Percentiles rank a stretch among this genome's conserved stretches.
Conservation (phyloP, 208 protist species). For the Blastocrithidia nonstop region DNA sequence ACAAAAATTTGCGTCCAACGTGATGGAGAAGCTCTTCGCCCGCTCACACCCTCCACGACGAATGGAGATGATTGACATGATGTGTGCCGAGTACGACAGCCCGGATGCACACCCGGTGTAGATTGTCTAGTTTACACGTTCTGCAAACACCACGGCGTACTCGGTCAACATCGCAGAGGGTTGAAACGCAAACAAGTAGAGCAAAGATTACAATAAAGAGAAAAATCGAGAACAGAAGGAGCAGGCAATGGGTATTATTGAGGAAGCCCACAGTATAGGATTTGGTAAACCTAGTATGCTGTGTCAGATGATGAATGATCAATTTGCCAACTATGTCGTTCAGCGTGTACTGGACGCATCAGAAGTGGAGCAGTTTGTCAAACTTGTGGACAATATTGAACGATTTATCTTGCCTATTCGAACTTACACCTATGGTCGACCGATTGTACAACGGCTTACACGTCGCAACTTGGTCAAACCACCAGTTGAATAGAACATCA, state of each 20-base stretch:
- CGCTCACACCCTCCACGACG: conserved; percentile 55
- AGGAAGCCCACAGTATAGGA: conserved; percentile 22
- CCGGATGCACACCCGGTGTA: conserved; percentile 25
- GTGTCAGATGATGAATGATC: conserved; percentile 92
- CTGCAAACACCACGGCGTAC: conserved; percentile 26
- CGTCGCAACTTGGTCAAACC: conserved; percentile 51
- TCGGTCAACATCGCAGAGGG: conserved; percentile 26
- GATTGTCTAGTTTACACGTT: conserved; percentile 44
- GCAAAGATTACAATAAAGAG: conserved; percentile 34
- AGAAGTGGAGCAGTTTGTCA: conserved; percentile 58
- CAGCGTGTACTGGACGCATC: conserved; percentile 92
- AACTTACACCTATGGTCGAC: conserved; percentile 91
- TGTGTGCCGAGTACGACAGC: conserved; percentile 39
- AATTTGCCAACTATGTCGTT: conserved; percentile 96
- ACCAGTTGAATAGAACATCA: conserved; percentile 30
- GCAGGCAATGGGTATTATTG: conserved; percentile 48
- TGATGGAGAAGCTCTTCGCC: conserved; percentile 95
- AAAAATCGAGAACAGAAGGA: conserved; percentile 65
- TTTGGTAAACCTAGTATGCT: conserved; percentile 52
- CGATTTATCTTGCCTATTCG: conserved; percentile 84
- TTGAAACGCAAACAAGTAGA: conserved; percentile 9
- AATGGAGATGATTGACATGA: conserved; percentile 74
- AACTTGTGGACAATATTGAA: conserved; percentile 76
- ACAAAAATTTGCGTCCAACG: conserved; percentile 98
- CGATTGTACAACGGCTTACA: conserved; percentile 90